phyloP scores from a whole-genome alignment of 768 basidiomycete genomes.

The Leucosporidium scottii region DNA sequence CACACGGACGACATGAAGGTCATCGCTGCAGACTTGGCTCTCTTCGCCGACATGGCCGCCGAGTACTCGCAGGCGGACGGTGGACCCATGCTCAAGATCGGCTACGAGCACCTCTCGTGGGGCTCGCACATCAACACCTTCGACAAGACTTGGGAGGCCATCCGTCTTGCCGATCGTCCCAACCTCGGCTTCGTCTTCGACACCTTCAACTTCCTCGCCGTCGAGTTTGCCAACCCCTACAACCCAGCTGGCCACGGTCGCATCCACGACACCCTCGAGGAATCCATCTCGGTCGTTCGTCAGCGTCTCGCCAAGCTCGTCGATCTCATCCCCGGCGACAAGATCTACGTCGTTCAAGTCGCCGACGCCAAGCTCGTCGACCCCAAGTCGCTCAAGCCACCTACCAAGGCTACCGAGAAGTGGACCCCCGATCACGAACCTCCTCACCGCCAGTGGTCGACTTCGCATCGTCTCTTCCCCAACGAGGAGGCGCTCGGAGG shows the following conservation, averaged over 20 bases:
- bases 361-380: conserved; percentile 18
- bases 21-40: conserved; percentile 25
- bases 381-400: conserved; percentile 10
- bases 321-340: conserved; percentile 46
- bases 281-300: conserved; percentile 23
- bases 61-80: conserved; percentile 17
- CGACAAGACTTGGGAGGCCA: conserved; percentile 41
- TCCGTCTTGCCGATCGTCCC: conserved; percentile 38
- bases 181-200: conserved; percentile 43
- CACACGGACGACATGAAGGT: conserved; percentile 4
- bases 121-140: conserved; percentile 38
- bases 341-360: conserved; percentile 44
- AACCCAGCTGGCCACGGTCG: conserved; percentile 36
- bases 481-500: conserved; percentile 50
- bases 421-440: conserved; percentile 15
- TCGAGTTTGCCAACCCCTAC: conserved; percentile 43
- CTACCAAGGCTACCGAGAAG: not conserved
- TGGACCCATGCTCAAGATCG: conserved; percentile 36
- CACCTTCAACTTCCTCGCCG: conserved; percentile 42
- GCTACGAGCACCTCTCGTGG: conserved; percentile 44
- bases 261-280: conserved; percentile 16
- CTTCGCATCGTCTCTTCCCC: conserved; percentile 54
- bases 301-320: conserved; percentile 38
- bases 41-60: conserved; percentile 35
- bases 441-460: conserved; percentile 48